Percentiles rank a stretch among this genome's conserved stretches.
These are phyloP conservation scores for Ogataea haglerorum DNA, from an alignment of 805 yeast species.

Conservation along the genomic window DNA sequence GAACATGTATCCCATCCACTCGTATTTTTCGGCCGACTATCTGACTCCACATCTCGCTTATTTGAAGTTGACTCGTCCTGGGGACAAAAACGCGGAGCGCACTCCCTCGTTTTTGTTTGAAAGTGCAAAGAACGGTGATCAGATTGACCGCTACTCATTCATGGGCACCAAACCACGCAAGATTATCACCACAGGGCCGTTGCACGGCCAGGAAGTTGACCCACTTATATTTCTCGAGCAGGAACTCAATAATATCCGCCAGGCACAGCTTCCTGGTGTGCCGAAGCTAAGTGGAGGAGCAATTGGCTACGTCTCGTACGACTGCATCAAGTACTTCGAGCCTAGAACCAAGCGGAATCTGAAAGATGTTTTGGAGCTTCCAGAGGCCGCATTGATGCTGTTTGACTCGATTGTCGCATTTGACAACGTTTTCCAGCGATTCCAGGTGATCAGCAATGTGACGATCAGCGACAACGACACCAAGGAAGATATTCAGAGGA, in stretches of 20 bases:
- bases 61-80: slow-evolving; percentile 71
- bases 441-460: slow-evolving; percentile 84
- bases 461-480: slow-evolving; percentile 38
- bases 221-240: slow-evolving; percentile 73
- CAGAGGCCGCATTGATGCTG: slow-evolving; percentile 90
- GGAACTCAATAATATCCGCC: slow-evolving; percentile 62
- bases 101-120: slow-evolving; percentile 79
- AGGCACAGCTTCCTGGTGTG: slow-evolving; percentile 77
- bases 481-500: slow-evolving; percentile 35
- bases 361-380: slow-evolving; percentile 77
- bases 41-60: slow-evolving; percentile 90
- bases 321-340: slow-evolving; percentile 94
- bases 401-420: slow-evolving; percentile 87
- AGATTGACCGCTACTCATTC: slow-evolving; percentile 85
- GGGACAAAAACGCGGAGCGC: slow-evolving; percentile 46
- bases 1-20: slow-evolving; percentile 79
- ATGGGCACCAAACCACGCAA: slow-evolving; percentile 85
- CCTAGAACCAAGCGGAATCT: slow-evolving; percentile 78
- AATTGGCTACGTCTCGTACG: slow-evolving; percentile 92
- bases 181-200: slow-evolving; percentile 78
- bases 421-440: slow-evolving; percentile 91
- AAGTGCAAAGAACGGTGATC: slow-evolving; percentile 85
- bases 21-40: slow-evolving; percentile 69
- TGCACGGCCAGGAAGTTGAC: slow-evolving; percentile 62
- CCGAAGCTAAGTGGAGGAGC: slow-evolving; percentile 94